phyloP scores from a whole-genome alignment of 805 yeast species.

The Sugiyamaella valdiviana region DNA sequence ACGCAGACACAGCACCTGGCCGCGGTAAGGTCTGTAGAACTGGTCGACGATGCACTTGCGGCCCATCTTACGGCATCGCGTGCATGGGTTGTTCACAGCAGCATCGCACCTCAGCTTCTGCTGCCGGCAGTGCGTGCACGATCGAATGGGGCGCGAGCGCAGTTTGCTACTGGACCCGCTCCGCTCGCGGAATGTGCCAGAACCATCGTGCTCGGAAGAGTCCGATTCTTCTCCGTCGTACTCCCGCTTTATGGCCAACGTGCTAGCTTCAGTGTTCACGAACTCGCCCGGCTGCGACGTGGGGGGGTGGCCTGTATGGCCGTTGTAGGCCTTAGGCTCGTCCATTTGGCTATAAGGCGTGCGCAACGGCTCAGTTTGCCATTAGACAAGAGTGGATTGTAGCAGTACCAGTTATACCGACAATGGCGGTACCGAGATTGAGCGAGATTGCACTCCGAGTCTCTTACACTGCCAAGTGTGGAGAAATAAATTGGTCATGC shows the following conservation, averaged over 20 bases:
- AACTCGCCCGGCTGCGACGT: neutral
- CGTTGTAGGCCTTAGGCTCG: neutral
- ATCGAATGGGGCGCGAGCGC: constrained; percentile 78
- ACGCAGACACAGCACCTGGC: constrained; percentile 77
- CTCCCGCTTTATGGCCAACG: neutral
- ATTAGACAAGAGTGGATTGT: too few relatives aligned
- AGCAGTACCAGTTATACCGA: too few relatives aligned
- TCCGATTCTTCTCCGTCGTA: neutral
- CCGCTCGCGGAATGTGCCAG: neutral
- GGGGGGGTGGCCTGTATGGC: too few relatives aligned
- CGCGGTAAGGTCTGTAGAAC: constrained; percentile 83
- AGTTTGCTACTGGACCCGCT: neutral
- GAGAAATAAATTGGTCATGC: neutral
- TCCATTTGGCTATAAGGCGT: neutral
- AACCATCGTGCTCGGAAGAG: neutral
- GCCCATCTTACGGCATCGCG: constrained; percentile 74
- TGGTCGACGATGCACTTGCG: constrained; percentile 86
- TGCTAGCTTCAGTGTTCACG: neutral
- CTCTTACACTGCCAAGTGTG: neutral
- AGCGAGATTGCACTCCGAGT: neutral
- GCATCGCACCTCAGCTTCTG: constrained; percentile 94
- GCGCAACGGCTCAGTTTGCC: too few relatives aligned
- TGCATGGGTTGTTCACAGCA: constrained; percentile 72
- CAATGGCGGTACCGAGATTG: too few relatives aligned
- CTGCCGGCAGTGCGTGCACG: constrained; percentile 91